Evolutionary conservation across 495 filamentous ascomycete genomes (phyloP).

Genomic region (Hypoxylon fragiforme): DNA sequence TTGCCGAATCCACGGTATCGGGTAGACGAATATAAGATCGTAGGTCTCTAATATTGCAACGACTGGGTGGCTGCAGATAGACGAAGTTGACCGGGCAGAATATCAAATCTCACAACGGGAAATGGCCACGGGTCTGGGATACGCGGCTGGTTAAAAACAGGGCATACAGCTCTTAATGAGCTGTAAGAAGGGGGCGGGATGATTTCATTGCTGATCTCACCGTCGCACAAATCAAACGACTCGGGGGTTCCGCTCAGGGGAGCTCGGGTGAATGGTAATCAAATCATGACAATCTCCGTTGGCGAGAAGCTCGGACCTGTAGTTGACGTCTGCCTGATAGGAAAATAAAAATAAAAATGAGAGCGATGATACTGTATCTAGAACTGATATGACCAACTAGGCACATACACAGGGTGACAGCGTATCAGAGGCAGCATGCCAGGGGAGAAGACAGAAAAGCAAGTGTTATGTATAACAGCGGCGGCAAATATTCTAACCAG

Average conservation of each 20-base stretch:
- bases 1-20: conserved; percentile 28
- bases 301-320: conserved; percentile 5
- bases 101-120: conserved; percentile 31
- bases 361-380: conserved; percentile 16
- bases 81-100: conserved; percentile 24
- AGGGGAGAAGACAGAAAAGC: background rate
- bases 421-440: conserved; percentile 20
- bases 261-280: conserved; percentile 25
- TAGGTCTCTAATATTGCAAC: conserved; percentile 21
- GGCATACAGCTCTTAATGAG: conserved; percentile 20
- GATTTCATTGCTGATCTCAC: conserved; percentile 39
- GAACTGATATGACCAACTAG: conserved; percentile 12
- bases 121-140: conserved; percentile 14
- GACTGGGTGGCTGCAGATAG: conserved; percentile 34
- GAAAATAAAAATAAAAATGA: conserved; percentile 27
- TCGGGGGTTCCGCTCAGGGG: conserved; percentile 18
- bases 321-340: conserved; percentile 20
- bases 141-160: conserved; percentile 25
- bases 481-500: background rate
- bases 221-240: conserved; percentile 37
- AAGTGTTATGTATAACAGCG: conserved; percentile 3
- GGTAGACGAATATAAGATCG: conserved; percentile 23
- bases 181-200: conserved; percentile 22
- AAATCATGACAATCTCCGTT: conserved; percentile 30
- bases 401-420: conserved; percentile 19